These are phyloP conservation scores for Trichopus zeylanicus DNA, from an alignment of 116 monocot species.

Conservation along the genomic window DNA sequence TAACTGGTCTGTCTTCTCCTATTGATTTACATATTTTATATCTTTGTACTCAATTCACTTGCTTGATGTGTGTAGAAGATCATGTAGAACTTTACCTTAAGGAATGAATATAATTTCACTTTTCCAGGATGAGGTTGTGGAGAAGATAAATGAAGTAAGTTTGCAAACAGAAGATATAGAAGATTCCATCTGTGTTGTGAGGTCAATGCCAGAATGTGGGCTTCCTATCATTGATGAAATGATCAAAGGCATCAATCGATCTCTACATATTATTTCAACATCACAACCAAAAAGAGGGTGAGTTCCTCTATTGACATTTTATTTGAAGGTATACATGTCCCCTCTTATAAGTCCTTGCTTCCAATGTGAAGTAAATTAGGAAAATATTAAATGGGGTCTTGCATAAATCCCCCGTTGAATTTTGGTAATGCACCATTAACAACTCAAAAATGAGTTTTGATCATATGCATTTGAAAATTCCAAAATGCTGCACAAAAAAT, in stretches of 20 bases:
- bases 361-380: background rate
- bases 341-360: background rate
- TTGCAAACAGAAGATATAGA: conserved; percentile 86
- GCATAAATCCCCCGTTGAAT: too few species aligned
- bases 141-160: conserved; percentile 50
- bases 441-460: too few species aligned
- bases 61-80: background rate
- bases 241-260: conserved; percentile 76
- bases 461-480: too few species aligned
- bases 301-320: background rate
- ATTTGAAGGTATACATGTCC: background rate
- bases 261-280: conserved; percentile 56
- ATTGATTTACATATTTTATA: background rate
- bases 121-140: conserved; percentile 55
- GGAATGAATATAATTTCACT: background rate
- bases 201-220: conserved; percentile 74
- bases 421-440: too few species aligned
- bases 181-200: conserved; percentile 67
- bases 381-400: too few species aligned
- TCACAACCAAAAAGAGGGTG: conserved; percentile 75
- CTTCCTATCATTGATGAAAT: conserved; percentile 69
- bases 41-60: background rate
- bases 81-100: background rate
- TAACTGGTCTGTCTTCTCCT: too few species aligned
- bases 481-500: too few species aligned